Evolutionary conservation across 2,329 filamentous ascomycete species (phyloP), one percentile per base, ranked within the genome.

Genomic region (Cyclaneusma minus): DNA sequence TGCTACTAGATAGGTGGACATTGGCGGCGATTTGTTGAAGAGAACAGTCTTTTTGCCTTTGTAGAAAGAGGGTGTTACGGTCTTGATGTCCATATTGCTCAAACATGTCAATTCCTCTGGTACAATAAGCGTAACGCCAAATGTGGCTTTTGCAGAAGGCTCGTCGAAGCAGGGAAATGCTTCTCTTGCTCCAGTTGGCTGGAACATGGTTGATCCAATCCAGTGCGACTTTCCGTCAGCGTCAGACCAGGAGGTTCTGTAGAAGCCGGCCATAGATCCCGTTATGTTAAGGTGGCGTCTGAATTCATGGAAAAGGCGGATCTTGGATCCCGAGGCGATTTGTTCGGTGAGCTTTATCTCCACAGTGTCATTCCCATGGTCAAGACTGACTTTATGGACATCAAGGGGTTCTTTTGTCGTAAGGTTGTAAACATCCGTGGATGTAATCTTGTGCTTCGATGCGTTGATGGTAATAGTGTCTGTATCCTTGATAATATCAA

Each of bases 151-250:
- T 28, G 79, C 52, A 11, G 70, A 70, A 11, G 75, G 75, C 52
- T 80, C 74, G 44, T 81, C 75, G 47, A 79, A 79, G 51, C 73
- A 79, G 16, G 75, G 75, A 50, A 79, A 75, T 4, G 73, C 71
- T 16, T 22, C 28, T 37, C 74, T 57, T 29, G 70, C 72, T 52
- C 78, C 70, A 7, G 70, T 79, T 11, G 74, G 70, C 52, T 79
- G 72, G 63, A 79, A 76, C 54, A 78, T 71, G 7, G 72, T 73
- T 6, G 72, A 74, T 8, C 70, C 73, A 43, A 79, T 59, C 48
- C 68, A 75, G 41, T 65, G 64, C 13, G 60, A 67, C 33, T 62
- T 57, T 13, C 72, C 72, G 41, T 71, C 58, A 29, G 58, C 51
- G 16, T 53, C 57, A 52, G 74, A 73, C 54, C 70, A 77, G 4